A percentile compares a stretch with the other conserved stretches of the same genome.
Conservation (phyloP, 2,329 filamentous ascomycete genomes). For the Colletotrichum navitas region DNA sequence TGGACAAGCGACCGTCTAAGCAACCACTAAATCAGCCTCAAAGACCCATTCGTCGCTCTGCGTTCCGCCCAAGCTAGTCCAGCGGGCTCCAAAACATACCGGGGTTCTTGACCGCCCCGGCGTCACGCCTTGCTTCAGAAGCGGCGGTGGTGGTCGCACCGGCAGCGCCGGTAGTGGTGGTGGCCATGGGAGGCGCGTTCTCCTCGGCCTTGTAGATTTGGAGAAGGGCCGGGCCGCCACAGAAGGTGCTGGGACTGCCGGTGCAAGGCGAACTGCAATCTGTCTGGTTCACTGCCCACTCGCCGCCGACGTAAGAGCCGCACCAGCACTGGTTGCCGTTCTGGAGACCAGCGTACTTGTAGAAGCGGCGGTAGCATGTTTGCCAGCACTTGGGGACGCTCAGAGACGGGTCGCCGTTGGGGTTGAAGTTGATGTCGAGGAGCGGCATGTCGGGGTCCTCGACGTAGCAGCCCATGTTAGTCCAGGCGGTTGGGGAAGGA, state of each 20-base stretch:
- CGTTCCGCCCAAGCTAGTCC: not conserved
- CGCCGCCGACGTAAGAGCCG: not conserved
- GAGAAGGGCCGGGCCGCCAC: not conserved
- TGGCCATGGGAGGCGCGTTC: not conserved
- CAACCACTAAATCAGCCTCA: not conserved
- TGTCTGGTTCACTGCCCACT: slow-evolving; percentile 8
- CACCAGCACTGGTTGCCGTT: slow-evolving; percentile 9
- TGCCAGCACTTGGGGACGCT: not conserved
- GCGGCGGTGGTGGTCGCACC: not conserved
- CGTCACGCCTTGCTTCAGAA: not conserved
- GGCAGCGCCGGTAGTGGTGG: not conserved
- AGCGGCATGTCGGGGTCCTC: not conserved
- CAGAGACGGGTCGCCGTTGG: not conserved
- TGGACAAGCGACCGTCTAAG: not conserved
- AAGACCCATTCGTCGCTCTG: not conserved
- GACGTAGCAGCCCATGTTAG: not conserved
- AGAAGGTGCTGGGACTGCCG: not conserved
- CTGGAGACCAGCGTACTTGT: slow-evolving; percentile 1
- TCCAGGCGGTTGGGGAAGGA: slow-evolving; percentile 42
- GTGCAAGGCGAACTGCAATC: slow-evolving; percentile 2
- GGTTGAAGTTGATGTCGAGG: not conserved
- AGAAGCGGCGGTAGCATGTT: not conserved
- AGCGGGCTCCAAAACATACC: not conserved
- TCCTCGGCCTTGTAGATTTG: not conserved
- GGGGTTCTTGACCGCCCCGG: not conserved